Percentiles rank a stretch among this genome's conserved stretches.
Evolutionary conservation across 2,329 filamentous ascomycete species (phyloP).

Genomic region (Neurospora sp.): DNA sequence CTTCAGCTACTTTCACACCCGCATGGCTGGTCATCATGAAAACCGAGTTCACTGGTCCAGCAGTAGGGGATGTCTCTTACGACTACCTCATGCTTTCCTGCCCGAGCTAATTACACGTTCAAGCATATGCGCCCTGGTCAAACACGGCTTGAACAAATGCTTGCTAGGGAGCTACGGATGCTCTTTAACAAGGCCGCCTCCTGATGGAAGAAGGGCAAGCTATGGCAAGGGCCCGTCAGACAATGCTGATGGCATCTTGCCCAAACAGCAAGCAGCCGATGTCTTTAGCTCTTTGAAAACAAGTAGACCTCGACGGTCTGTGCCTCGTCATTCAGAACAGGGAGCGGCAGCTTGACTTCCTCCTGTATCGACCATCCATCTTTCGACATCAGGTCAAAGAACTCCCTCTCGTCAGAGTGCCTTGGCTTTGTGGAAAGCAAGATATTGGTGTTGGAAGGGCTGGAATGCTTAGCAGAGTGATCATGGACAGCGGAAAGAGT

Average conservation of each 20-base stretch:
- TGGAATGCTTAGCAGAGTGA: constrained; percentile 8
- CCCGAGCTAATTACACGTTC: neutral
- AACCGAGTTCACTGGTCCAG: neutral
- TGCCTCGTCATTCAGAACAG: constrained; percentile 33
- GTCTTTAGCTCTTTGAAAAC: constrained; percentile 29
- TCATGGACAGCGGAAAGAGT: constrained; percentile 41
- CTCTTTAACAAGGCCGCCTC: neutral
- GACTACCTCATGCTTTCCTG: neutral
- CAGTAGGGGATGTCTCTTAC: neutral
- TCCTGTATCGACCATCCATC: constrained; percentile 36
- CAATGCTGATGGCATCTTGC: neutral
- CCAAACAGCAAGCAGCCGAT: neutral
- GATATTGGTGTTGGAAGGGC: constrained; percentile 27
- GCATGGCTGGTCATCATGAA: neutral
- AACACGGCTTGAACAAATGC: neutral
- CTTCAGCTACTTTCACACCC: neutral
- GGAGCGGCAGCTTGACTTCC: constrained; percentile 33
- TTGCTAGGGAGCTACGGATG: neutral
- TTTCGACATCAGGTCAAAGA: constrained; percentile 37
- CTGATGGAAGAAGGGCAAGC: neutral
- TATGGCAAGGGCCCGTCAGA: neutral
- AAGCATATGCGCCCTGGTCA: neutral
- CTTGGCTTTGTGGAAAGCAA: constrained; percentile 47
- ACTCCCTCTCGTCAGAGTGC: constrained; percentile 39
- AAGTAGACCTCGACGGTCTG: constrained; percentile 44